Conservation (phyloP, 345 rosid genomes). For the Camelina neglecta region DNA sequence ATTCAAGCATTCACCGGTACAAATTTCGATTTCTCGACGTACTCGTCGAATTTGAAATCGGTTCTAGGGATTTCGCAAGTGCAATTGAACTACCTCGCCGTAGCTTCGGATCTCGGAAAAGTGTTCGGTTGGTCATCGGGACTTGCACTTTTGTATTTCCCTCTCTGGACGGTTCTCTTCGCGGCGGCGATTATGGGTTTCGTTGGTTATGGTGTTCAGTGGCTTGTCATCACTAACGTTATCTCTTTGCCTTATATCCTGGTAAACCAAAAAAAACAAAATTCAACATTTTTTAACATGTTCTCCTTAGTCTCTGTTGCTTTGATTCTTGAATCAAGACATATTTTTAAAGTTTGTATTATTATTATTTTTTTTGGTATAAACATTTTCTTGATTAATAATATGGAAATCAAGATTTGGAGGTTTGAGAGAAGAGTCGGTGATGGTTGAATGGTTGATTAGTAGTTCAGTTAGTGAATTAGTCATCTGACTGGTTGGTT, state of each 20-base stretch:
- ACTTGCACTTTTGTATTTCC: slow-evolving; percentile 73
- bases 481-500: not conserved
- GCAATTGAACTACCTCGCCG: slow-evolving; percentile 84
- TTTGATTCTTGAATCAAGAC: not conserved
- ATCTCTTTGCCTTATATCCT: slow-evolving; percentile 76
- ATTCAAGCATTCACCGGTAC: slow-evolving; percentile 98
- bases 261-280: slow-evolving; percentile 45
- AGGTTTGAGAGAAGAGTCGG: slow-evolving; percentile 17
- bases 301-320: not conserved
- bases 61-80: slow-evolving; percentile 86
- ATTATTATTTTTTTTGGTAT: not conserved
- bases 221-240: slow-evolving; percentile 69
- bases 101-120: slow-evolving; percentile 95
- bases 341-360: not conserved
- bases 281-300: not conserved
- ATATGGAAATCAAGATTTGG: slow-evolving; percentile 17
- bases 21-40: slow-evolving; percentile 93
- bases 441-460: slow-evolving; percentile 24
- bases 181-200: slow-evolving; percentile 86
- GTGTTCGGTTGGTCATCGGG: slow-evolving; percentile 97
- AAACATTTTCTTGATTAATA: not conserved
- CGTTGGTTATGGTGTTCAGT: slow-evolving; percentile 81
- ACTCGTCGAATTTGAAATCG: slow-evolving; percentile 77
- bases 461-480: slow-evolving; percentile 6
- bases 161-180: slow-evolving; percentile 76